Evolutionary conservation across 2,329 filamentous ascomycete species (phyloP), one percentile per base, ranked within the genome.

Genomic region (Graphiopsis chlorocephala): DNA sequence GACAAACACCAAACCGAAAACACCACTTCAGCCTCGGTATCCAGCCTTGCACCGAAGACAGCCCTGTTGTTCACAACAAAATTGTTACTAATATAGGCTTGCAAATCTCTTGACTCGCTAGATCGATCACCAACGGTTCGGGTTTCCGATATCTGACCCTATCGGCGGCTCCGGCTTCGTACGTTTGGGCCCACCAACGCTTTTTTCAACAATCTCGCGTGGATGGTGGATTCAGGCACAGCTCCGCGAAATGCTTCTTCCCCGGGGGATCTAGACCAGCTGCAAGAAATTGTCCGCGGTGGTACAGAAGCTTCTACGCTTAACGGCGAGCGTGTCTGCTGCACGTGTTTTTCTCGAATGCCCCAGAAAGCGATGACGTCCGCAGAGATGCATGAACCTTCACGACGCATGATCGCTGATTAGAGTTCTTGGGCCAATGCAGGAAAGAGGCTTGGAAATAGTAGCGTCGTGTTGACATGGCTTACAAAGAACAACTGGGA

Each of bases 161-260:
- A 56, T 56, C 53, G 53, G 53, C 20, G 20, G 29, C 31, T 56
- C 53, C 53, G 53, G 28, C 15, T 56, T 15, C 3, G 26, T 20
- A 38, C 53, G 53, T 56, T 56, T 35, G 3, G 53, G 25, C 53
- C 53, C 53, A 56, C 53, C 53, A 17, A 38, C 53, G n/a, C 53
- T 31, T 31, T 31, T 31, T 56, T 56, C 53, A 31, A 23, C 56
- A 59, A 59, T 48, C 56, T 59, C 56, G 56, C 56, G 56, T 59
- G 56, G 26, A 38, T 47, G 26, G 35, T 59, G 56, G 56, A 47
- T 45, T 20, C 38, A 45, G 38, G 50, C 26, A 53, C 26, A 31
- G 55, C 33, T 58, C 55, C 31, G 35, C 55, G 23, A 33, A 26
- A 20, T 42, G 31, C 31, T 25, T 29, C 20, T 38, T 56, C 50